Base-by-base conservation (phyloP, 129 eudicot species). In the Sambucus nigra region DNA sequence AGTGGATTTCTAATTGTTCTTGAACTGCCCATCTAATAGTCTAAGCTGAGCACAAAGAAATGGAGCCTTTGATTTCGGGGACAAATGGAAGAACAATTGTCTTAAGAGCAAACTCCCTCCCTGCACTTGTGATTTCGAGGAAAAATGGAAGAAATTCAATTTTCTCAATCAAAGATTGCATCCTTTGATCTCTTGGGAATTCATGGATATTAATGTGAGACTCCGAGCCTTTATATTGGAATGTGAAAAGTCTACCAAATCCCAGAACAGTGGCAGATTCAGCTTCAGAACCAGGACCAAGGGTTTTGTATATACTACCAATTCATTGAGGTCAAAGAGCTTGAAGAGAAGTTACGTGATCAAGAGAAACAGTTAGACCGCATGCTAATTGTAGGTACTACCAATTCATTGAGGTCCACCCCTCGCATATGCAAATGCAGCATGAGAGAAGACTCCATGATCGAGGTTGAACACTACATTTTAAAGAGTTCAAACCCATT, bases 1-100 rank as follows among this genome's bases (percentile, higher is more conserved):
- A 25, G 99, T 86, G 52, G 70, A 60, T 26, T 55, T 70, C 82
- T 84, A 74, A 42, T 86, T 95, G 81, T 92, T 92, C 79, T 92
- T 92, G 64, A 92, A 92, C 56, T 82, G 95, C 56, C 99, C 99
- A 69, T 92, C 99, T 58, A 92, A 72, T 59, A 92, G 63, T 57
- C 99, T 79, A 52, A 86, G 95, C 64, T 92, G 99, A 19, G 95
- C 87, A 77, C 99, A 92, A 16, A 92, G 71, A 58, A 82, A 92
- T 24, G 96, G 89, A 33, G 78, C 65, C 68, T 65, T 69, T n/a
- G n/a, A n/a, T n/a, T n/a, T n/a, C n/a, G n/a, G n/a, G n/a, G n/a
- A n/a, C n/a, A n/a, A n/a, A n/a, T n/a, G n/a, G n/a, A n/a, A n/a
- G n/a, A n/a, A n/a, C n/a, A 35, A 91, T 70, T 17, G 68, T 80